Percentiles rank a stretch among this genome's conserved stretches.
Conservation (phyloP, 768 basidiomycete genomes). For the Suillus weaverae region DNA sequence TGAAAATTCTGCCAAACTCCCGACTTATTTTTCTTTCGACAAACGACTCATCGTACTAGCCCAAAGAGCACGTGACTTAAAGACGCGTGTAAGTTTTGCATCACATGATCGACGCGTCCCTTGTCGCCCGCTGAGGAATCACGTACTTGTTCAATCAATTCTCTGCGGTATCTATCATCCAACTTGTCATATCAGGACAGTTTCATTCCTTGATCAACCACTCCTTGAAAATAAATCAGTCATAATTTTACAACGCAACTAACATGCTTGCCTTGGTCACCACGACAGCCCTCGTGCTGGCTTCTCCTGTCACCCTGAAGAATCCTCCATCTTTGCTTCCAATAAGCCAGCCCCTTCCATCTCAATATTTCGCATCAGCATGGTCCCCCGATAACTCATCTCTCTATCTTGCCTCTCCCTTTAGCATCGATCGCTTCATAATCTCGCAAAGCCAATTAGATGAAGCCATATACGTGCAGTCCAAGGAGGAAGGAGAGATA, state of each 20-base stretch:
- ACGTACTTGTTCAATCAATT: too few relatives aligned
- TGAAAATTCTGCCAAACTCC: too few relatives aligned
- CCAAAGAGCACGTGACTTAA: too few relatives aligned
- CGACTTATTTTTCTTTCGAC: too few relatives aligned
- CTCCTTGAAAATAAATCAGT: not conserved
- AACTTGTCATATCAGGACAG: not conserved
- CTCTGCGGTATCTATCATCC: too few relatives aligned
- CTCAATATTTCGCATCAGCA: conserved; percentile 34
- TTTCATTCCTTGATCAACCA: not conserved
- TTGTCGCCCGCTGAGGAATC: too few relatives aligned
- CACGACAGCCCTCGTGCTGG: conserved; percentile 42
- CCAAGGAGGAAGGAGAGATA: conserved; percentile 23
- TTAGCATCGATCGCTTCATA: conserved; percentile 55
- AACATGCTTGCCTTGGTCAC: conserved; percentile 53
- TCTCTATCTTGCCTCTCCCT: conserved; percentile 53
- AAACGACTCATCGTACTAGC: too few relatives aligned
- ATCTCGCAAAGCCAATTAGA: conserved; percentile 44
- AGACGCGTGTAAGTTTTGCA: too few relatives aligned
- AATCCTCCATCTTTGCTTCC: conserved; percentile 41
- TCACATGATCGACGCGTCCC: too few relatives aligned
- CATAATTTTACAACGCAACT: not conserved
- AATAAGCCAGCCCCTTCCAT: conserved; percentile 24
- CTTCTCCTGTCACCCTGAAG: conserved; percentile 46
- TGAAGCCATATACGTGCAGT: conserved; percentile 38
- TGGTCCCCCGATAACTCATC: conserved; percentile 61